Base-by-base conservation (phyloP, 1,284 basidiomycete genomes). In the Gymnopus androsaceus region DNA sequence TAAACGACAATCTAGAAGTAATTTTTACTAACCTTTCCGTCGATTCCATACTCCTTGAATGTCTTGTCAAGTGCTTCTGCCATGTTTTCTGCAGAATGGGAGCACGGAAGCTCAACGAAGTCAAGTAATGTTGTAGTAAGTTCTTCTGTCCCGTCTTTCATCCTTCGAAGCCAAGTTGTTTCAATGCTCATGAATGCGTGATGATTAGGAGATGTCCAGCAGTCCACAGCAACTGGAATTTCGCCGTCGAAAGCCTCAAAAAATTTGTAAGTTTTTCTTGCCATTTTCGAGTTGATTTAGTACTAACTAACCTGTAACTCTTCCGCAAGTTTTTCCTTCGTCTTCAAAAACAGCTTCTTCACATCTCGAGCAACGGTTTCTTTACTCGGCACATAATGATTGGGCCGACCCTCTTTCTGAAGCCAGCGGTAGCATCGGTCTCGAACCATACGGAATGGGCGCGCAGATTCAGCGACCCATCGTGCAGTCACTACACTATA, bases 391-490 rank as follows among this genome's bases (percentile, higher is more conserved):
- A 63, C 55, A 9, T 48, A 63, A 21, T 57, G 51, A n/a, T 56
- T 41, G 8, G 62, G 62, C 1, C 61, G 51, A 6, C 62, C 59
- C 11, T 59, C 63, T 54, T 62, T 63, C 57, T 62, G 59, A 14
- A 63, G 48, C 2, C 25, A 45, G 0, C 40, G 21, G 30, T 63
- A 61, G 2, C 53, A 42, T 4, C 58, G 54, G 38, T 64, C 59
- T 9, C 42, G 36, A 4, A 61, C 59, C 17, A 61, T 58, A 3
- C n/a, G 30, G 34, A 62, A 64, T 9, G 61, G 61, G 1, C 61
- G 57, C 12, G 23, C 19, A 33, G 30, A 58, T 42, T 63, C 58
- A 12, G 51, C 21, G 2, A 63, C 56, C 63, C 61, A 63, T 9
- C 51, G 57, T 7, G 41, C 41, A 7, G 41, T 44, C n/a, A 44